A percentile compares a stretch with the other conserved stretches of the same genome.
Evolutionary conservation across 2,329 filamentous ascomycete species (phyloP).

Genomic region (Colletotrichum sp.): DNA sequence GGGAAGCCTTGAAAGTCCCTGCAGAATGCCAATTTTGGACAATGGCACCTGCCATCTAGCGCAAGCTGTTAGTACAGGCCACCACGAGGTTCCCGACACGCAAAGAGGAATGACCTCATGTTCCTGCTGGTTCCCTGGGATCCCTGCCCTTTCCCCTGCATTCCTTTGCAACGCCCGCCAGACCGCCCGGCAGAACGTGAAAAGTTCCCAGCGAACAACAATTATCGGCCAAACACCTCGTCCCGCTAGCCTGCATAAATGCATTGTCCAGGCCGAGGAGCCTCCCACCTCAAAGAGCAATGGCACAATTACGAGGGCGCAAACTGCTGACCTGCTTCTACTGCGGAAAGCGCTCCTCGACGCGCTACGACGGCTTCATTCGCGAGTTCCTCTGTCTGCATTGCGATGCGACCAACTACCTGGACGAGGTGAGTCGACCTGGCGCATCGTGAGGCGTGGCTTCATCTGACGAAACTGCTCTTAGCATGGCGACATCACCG

Average conservation of each 20-base stretch:
- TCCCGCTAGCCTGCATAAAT: constrained; percentile 22
- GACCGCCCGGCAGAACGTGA: constrained; percentile 42
- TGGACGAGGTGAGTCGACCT: constrained; percentile 73
- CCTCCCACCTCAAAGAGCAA: constrained; percentile 26
- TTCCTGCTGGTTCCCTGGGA: not conserved
- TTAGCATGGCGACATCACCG: constrained; percentile 86
- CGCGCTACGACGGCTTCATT: constrained; percentile 61
- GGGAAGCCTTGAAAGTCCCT: not conserved
- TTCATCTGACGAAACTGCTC: not conserved
- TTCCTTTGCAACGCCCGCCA: not conserved
- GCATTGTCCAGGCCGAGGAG: constrained; percentile 9
- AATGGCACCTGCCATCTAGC: not conserved
- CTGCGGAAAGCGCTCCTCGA: constrained; percentile 73
- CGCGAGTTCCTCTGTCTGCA: constrained; percentile 74
- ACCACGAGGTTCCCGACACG: not conserved
- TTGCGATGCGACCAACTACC: constrained; percentile 88
- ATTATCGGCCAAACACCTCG: not conserved
- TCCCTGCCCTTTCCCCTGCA: constrained; percentile 12
- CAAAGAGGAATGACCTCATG: constrained; percentile 15
- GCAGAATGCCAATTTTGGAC: not conserved
- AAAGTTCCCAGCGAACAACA: constrained; percentile 23
- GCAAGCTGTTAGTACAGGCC: not conserved
- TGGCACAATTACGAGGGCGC: constrained; percentile 47
- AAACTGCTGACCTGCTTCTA: constrained; percentile 77
- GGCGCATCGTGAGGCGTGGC: not conserved